A percentile compares a stretch with the other conserved stretches of the same genome.
Evolutionary conservation across 179 eudicot genomes (phyloP).

Genomic region (Sideroxylon spinosum): DNA sequence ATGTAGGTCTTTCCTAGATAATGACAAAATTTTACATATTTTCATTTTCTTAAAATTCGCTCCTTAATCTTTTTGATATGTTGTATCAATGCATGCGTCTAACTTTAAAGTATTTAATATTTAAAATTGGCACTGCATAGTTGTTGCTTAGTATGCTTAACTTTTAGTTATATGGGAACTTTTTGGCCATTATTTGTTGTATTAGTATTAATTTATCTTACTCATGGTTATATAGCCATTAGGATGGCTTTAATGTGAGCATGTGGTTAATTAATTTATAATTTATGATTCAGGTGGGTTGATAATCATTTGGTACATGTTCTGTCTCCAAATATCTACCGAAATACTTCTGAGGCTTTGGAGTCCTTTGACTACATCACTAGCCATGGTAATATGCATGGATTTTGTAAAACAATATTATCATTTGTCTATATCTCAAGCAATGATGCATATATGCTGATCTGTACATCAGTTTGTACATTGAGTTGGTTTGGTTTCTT

Average conservation of each 20-base stretch:
- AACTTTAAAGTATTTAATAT: neutral
- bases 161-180: neutral
- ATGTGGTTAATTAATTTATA: neutral
- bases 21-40: neutral
- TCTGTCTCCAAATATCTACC: slow-evolving; percentile 86
- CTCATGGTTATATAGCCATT: neutral
- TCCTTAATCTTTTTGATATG: neutral
- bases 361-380: slow-evolving; percentile 93
- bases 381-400: slow-evolving; percentile 48
- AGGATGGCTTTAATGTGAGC: neutral
- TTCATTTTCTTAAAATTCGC: neutral
- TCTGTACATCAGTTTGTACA: neutral
- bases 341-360: slow-evolving; percentile 80
- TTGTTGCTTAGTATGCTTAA: neutral
- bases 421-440: neutral
- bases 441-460: slow-evolving; percentile 12
- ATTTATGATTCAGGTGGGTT: slow-evolving; percentile 65
- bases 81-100: neutral
- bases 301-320: slow-evolving; percentile 86
- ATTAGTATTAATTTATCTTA: neutral
- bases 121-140: neutral
- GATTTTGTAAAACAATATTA: neutral
- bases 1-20: neutral
- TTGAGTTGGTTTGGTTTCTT: neutral
- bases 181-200: slow-evolving; percentile 4